These are phyloP conservation scores for Populus simonii DNA, from an alignment of 345 rosid genomes.

Conservation along the genomic window DNA sequence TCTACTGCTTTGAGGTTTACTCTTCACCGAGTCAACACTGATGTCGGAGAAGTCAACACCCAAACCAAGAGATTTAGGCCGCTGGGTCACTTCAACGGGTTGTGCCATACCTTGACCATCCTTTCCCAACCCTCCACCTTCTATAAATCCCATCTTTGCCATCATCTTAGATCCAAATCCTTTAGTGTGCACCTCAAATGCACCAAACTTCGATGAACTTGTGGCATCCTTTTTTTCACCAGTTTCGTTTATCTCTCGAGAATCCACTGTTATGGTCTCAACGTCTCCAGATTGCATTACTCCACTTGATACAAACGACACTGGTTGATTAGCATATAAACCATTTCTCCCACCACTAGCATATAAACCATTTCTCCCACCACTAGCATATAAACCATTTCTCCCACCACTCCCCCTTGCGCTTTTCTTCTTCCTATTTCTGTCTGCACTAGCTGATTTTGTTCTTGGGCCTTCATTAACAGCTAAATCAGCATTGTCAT, in stretches of 20 bases:
- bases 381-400: slow-evolving; percentile 46
- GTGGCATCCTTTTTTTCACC: slow-evolving; percentile 28
- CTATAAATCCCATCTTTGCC: slow-evolving; percentile 86
- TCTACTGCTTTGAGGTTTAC: slow-evolving; percentile 28
- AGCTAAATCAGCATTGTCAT: slow-evolving; percentile 57
- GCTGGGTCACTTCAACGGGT: slow-evolving; percentile 71
- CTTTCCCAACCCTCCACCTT: slow-evolving; percentile 83
- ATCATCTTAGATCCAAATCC: slow-evolving; percentile 95
- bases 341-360: slow-evolving; percentile 45
- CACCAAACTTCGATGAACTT: slow-evolving; percentile 46
- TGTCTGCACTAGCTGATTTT: slow-evolving; percentile 36
- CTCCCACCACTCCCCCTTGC: slow-evolving; percentile 31
- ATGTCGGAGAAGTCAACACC: slow-evolving; percentile 46
- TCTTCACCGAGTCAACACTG: slow-evolving; percentile 19
- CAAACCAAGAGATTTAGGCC: slow-evolving; percentile 77
- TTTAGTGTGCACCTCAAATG: slow-evolving; percentile 83
- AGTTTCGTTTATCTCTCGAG: slow-evolving; percentile 30
- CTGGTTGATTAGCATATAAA: slow-evolving; percentile 63
- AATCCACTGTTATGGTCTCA: slow-evolving; percentile 28
- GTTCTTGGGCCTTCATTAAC: slow-evolving; percentile 40
- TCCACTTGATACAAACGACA: slow-evolving; percentile 79
- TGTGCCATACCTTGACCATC: slow-evolving; percentile 75
- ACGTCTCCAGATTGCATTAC: slow-evolving; percentile 47
- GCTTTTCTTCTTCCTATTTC: slow-evolving; percentile 31
- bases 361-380: slow-evolving; percentile 42